Base-by-base conservation (phyloP, 1,139 yeast species). In the Yarrowia galli region DNA sequence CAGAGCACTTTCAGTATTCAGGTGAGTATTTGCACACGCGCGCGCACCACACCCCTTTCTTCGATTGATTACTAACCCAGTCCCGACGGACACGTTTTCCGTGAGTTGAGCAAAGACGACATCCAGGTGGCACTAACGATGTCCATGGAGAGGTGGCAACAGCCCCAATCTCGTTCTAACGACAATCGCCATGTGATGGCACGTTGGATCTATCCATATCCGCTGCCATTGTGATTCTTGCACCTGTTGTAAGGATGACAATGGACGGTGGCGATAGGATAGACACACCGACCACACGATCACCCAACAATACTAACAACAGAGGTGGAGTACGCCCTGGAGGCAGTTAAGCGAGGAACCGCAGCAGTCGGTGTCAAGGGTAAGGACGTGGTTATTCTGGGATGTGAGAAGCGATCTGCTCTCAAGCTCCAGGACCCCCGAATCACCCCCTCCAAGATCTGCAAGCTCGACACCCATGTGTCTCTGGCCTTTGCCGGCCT, bases 31-130 rank as follows among this genome's bases (percentile, higher is more conserved):
- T 20, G 45, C 48, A 13, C 23, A 20, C 65, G 25, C 12, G n/a
- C 13, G 42, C 20, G 58, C 15, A 53, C 22, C 45, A n/a, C 23
- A 23, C 32, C 32, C n/a, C 28, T 36, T 20, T 28, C 13, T 15
- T 32, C 35, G 45, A 43, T 43, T 32, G 36, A 35, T 32, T 63
- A 35, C 53, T 68, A 38, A 48, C 53, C 15, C 48, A 90, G 96
- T 78, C 99, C 99, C 71, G 99, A 95, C 81, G 99, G 99, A 72
- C 98, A 95, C 79, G 97, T 93, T 78, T 95, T 95, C 83, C 98
- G 89, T 85, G 54, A 49, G 69, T 28, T 20, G 35, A 28, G 25
- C 45, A 46, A 46, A 28, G 32, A 28, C 32, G 35, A 28, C 28
- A 53, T 35, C 38, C 60, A 54, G 22, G 61, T 54, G 61, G 46